A percentile compares a stretch with the other conserved stretches of the same genome.
Conservation (phyloP, 306 rosid species). For the Boehmeria nivea region DNA sequence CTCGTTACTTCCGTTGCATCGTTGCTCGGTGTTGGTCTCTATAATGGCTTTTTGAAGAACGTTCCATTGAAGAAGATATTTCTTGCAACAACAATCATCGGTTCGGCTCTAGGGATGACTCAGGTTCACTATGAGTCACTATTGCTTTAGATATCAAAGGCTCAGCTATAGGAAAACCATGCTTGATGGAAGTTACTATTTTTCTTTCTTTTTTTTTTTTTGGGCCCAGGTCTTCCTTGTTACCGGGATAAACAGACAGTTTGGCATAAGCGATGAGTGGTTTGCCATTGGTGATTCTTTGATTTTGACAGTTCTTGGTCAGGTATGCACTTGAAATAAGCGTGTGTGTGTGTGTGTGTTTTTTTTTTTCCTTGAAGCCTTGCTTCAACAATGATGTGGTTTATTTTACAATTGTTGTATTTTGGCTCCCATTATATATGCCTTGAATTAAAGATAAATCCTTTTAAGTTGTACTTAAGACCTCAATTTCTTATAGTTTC, state of each 20-base stretch:
- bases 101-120: constrained; percentile 93
- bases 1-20: constrained; percentile 94
- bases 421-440: constrained; percentile 15
- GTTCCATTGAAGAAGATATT: constrained; percentile 73
- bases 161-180: constrained; percentile 11
- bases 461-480: too few species aligned
- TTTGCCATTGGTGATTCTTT: constrained; percentile 95
- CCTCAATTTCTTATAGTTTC: not conserved
- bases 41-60: constrained; percentile 85
- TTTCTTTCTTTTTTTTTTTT: constrained; percentile 10
- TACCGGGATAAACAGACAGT: constrained; percentile 72
- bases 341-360: too few species aligned
- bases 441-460: too few species aligned
- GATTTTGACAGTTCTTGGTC: constrained; percentile 88
- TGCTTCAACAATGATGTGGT: constrained; percentile 9
- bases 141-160: not conserved
- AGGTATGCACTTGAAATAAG: too few species aligned
- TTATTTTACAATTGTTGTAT: constrained; percentile 11
- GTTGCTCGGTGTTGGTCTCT: constrained; percentile 83
- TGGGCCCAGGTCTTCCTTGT: constrained; percentile 66
- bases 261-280: constrained; percentile 95
- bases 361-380: not conserved
- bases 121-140: constrained; percentile 53
- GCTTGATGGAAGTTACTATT: not conserved
- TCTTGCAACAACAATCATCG: constrained; percentile 57